Conservation (phyloP, 2,329 filamentous ascomycete genomes). For the Fusarium pilosicola region DNA sequence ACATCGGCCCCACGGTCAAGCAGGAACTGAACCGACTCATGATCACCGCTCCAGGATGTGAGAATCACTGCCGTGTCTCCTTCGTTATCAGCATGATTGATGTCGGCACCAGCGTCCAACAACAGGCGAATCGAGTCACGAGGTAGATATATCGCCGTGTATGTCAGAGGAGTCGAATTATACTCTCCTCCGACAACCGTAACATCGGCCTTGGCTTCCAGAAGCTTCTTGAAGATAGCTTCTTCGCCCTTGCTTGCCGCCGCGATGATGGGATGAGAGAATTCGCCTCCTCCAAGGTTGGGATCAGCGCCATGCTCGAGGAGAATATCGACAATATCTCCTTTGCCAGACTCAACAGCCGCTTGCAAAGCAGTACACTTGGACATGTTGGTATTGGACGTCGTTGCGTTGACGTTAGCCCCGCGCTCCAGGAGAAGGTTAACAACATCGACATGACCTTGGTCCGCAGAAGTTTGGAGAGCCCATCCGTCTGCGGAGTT, state of each 20-base stretch:
- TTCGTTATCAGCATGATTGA: constrained; percentile 49
- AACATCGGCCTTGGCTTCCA: constrained; percentile 50
- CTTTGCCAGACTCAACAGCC: constrained; percentile 49
- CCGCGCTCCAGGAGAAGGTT: constrained; percentile 48
- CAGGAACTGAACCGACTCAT: constrained; percentile 5
- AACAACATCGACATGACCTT: constrained; percentile 50
- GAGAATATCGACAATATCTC: constrained; percentile 51
- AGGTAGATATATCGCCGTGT: constrained; percentile 50
- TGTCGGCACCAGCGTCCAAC: constrained; percentile 51
- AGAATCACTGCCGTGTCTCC: constrained; percentile 53
- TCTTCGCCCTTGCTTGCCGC: constrained; percentile 49
- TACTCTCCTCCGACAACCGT: constrained; percentile 50
- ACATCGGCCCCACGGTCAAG: constrained; percentile 27
- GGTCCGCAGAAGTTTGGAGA: constrained; percentile 50
- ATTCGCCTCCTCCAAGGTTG: constrained; percentile 49
- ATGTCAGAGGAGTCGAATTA: constrained; percentile 50
- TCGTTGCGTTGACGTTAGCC: constrained; percentile 50
- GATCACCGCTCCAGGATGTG: constrained; percentile 48
- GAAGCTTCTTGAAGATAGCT: constrained; percentile 49
- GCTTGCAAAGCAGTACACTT: constrained; percentile 53
- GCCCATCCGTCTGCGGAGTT: constrained; percentile 51
- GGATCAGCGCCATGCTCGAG: constrained; percentile 52
- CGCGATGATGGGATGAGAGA: constrained; percentile 50
- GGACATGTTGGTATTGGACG: constrained; percentile 41
- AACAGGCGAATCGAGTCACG: constrained; percentile 46